phyloP scores from a whole-genome alignment of 1,284 basidiomycete species.

The Exobasidium rhododendri region DNA sequence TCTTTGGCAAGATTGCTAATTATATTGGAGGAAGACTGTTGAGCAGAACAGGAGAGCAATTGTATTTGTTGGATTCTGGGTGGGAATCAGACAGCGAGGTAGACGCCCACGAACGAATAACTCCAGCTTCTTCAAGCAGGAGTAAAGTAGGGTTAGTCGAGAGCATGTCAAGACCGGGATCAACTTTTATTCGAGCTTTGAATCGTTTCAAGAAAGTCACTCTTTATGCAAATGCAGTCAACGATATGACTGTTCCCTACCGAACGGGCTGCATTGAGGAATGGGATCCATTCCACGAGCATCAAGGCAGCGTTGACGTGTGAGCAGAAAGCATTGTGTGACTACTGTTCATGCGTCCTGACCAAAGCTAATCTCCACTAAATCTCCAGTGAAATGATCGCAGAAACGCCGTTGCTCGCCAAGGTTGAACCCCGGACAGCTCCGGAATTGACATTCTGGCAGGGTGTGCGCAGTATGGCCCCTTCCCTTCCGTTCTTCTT shows the following conservation, averaged over 20 bases:
- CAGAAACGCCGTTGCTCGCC: neutral
- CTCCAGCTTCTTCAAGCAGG: neutral
- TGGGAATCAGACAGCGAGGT: constrained; percentile 18
- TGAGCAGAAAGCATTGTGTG: constrained; percentile 9
- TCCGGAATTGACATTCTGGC: neutral
- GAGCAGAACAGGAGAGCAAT: constrained; percentile 79
- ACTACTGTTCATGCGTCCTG: neutral
- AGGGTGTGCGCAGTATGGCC: neutral
- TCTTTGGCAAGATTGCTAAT: constrained; percentile 64
- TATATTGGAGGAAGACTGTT: constrained; percentile 70
- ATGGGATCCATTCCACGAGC: constrained; percentile 28
- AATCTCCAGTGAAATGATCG: neutral
- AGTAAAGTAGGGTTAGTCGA: constrained; percentile 26
- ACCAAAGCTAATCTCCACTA: constrained; percentile 13
- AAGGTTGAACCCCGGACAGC: neutral
- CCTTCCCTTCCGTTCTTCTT: constrained; percentile 28
- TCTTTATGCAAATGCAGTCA: constrained; percentile 75
- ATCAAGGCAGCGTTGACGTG: constrained; percentile 14
- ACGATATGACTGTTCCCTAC: constrained; percentile 50
- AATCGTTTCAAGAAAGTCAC: constrained; percentile 67
- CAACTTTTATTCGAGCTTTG: constrained; percentile 74
- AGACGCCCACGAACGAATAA: neutral
- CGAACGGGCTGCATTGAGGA: constrained; percentile 33
- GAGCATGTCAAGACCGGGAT: constrained; percentile 58
- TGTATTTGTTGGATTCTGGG: constrained; percentile 53